phyloP scores from a whole-genome alignment of 345 rosid species.

The Barbarea vulgaris region DNA sequence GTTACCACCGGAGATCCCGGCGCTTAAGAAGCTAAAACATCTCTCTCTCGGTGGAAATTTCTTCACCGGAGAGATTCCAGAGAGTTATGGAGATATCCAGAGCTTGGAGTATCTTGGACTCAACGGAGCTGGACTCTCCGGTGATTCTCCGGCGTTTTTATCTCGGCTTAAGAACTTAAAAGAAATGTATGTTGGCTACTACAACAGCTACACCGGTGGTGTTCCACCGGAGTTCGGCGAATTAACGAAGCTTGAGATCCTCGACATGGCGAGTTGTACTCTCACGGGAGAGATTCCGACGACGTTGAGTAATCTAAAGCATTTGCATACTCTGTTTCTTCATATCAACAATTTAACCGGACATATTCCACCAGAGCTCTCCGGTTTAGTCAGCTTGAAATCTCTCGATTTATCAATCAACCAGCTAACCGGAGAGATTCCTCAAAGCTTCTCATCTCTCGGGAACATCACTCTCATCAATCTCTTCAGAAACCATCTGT shows the following conservation, averaged over 20 bases:
- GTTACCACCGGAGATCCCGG: constrained; percentile 55
- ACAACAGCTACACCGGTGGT: constrained; percentile 55
- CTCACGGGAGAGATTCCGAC: constrained; percentile 78
- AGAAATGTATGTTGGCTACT: constrained; percentile 65
- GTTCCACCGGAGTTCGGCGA: constrained; percentile 77
- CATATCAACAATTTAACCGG: constrained; percentile 76
- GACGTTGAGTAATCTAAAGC: constrained; percentile 57
- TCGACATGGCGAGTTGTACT: constrained; percentile 72
- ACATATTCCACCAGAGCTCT: constrained; percentile 65
- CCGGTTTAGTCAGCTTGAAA: constrained; percentile 60
- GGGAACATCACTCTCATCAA: constrained; percentile 58
- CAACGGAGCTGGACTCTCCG: constrained; percentile 57
- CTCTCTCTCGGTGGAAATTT: constrained; percentile 75
- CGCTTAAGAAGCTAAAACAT: constrained; percentile 57
- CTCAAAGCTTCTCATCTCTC: constrained; percentile 54
- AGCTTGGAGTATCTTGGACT: constrained; percentile 72
- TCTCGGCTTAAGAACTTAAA: constrained; percentile 60
- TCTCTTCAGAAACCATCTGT: constrained; percentile 64
- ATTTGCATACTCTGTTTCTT: constrained; percentile 67
- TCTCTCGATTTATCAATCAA: constrained; percentile 80
- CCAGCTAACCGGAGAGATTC: constrained; percentile 71
- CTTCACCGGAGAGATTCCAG: constrained; percentile 74
- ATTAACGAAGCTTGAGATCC: constrained; percentile 53
- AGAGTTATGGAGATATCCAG: constrained; percentile 62
- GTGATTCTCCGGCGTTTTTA: constrained; percentile 60